A percentile compares a stretch with the other conserved stretches of the same genome.
These are phyloP conservation scores for Solanum paucissectum DNA, from an alignment of 257 asterid species.

Conservation along the genomic window DNA sequence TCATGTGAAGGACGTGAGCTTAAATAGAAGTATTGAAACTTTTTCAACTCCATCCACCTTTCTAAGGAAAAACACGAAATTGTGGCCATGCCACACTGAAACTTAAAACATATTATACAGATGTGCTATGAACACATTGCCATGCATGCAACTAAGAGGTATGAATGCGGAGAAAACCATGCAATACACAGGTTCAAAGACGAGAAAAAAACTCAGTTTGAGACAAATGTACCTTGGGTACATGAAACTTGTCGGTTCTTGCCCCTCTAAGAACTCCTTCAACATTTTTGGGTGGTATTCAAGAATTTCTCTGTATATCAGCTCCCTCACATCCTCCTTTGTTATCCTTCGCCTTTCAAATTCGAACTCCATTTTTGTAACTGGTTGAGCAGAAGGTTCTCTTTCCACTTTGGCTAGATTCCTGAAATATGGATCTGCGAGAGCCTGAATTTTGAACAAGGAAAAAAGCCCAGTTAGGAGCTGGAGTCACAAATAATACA, in stretches of 20 bases:
- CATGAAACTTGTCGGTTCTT: constrained; percentile 93
- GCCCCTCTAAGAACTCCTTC: constrained; percentile 76
- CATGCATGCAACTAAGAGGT: not conserved
- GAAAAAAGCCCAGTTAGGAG: not conserved
- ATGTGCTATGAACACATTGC: not conserved
- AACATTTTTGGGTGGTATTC: constrained; percentile 97
- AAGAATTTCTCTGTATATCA: constrained; percentile 86
- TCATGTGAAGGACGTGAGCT: not conserved
- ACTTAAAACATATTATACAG: not conserved
- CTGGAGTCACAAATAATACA: not conserved
- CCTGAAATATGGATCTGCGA: constrained; percentile 96
- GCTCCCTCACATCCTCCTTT: constrained; percentile 84
- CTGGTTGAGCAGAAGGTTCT: constrained; percentile 93
- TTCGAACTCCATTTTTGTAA: constrained; percentile 95
- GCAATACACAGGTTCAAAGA: not conserved
- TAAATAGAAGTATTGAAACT: not conserved
- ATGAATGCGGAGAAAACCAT: not conserved
- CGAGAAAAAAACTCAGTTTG: not conserved
- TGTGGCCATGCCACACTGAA: not conserved
- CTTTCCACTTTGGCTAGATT: constrained; percentile 96
- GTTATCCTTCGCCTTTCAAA: constrained; percentile 93
- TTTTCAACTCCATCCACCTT: not conserved
- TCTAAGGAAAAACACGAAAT: not conserved
- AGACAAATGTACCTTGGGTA: constrained; percentile 65
- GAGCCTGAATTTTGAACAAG: constrained; percentile 46